Evolutionary conservation across 1,284 basidiomycete species (phyloP).

Genomic region (Trichosporon inkin): DNA sequence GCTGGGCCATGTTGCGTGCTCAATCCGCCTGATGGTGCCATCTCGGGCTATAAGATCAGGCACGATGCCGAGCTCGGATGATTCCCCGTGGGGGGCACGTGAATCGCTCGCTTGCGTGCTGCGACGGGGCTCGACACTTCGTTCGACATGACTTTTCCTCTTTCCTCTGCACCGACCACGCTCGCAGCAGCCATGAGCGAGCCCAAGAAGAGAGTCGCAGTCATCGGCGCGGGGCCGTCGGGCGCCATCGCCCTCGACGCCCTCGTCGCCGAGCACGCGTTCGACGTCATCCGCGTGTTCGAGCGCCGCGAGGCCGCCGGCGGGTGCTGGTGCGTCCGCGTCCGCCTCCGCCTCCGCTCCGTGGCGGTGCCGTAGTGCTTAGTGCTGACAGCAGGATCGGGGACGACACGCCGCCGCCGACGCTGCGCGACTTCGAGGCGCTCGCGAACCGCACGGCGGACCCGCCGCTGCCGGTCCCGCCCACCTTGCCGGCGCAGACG

Average conservation of each 20-base stretch:
- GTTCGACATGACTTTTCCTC: too few species aligned
- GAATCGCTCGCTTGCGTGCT: too few species aligned
- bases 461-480: constrained; percentile 8
- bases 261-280: constrained; percentile 40
- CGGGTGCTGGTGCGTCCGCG: constrained; percentile 50
- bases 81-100: too few species aligned
- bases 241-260: constrained; percentile 32
- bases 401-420: constrained; percentile 3
- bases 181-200: not conserved
- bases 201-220: constrained; percentile 29
- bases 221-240: constrained; percentile 36
- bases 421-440: constrained; percentile 7
- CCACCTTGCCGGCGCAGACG: constrained; percentile 2
- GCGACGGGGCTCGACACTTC: too few species aligned
- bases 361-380: too few species aligned
- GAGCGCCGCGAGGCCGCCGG: constrained; percentile 53
- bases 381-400: constrained; percentile 12
- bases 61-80: too few species aligned
- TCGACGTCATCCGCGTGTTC: constrained; percentile 49
- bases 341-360: too few species aligned
- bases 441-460: constrained; percentile 12
- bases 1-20: too few species aligned
- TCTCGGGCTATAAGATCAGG: too few species aligned
- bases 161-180: too few species aligned
- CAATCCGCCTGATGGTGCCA: too few species aligned